Evolutionary conservation across 495 filamentous ascomycete genomes (phyloP), one percentile per base, ranked within the genome.

Genomic region (Tuber umbilicatum): DNA sequence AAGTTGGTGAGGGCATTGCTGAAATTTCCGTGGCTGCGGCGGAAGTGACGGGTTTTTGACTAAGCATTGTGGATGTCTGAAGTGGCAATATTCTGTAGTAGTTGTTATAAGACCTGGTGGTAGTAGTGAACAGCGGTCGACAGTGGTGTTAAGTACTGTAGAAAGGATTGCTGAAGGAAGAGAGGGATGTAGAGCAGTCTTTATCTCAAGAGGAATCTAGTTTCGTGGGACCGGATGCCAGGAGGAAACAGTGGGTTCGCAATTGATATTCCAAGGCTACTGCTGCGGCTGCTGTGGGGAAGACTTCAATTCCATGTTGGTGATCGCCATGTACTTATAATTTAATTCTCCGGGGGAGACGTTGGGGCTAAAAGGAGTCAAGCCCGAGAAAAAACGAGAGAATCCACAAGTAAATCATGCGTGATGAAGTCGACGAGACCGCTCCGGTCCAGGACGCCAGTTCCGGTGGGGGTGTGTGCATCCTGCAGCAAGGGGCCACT

Each of bases 401-500:
- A 64, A 27, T 16, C 55, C 55, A 64, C 55, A 64, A 64, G 55
- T 64, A 39, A 71, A 72, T 74, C 74, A 79, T 79, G 77, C 77
- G 77, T 79, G 77, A 69, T 79, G 77, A 79, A 79, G 77, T 79
- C 77, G 76, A 79, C 77, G 77, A 79, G 75, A 79, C 77, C 77
- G 77, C 72, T 79, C 71, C 70, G 74, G 74, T 41, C 73, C 73
- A 60, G 75, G 72, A 72, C 77, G 55, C 77, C 77, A 78, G 77
- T 79, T 73, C 76, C 77, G 75, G 77, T 78, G 77, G 77, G 77
- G 77, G 77, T 76, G 72, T 79, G 72, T 79, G 76, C 77, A 79
- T 78, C 75, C 74, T 79, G 77, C 77, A 78, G 77, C 77, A 78
- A 79, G 77, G 77, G 77, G 77, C 72, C 78, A 78, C 77, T 79